Evolutionary conservation across 2,329 filamentous ascomycete species (phyloP).

Genomic region (Cercospora zeae-maydis): DNA sequence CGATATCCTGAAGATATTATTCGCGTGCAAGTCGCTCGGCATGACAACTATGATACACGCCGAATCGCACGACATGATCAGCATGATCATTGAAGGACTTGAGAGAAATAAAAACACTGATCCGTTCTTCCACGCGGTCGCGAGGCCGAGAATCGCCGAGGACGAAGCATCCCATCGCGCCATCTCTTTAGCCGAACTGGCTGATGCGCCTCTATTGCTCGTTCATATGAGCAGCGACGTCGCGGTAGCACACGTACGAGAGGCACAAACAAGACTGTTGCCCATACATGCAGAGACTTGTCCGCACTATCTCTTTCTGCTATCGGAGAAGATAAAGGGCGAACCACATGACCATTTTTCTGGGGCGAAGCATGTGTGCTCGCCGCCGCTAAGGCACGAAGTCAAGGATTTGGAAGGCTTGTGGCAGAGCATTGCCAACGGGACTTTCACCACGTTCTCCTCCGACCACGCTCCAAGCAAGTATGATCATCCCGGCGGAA

Average conservation of each 20-base stretch:
- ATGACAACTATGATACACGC: conserved; percentile 52
- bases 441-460: conserved; percentile 36
- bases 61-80: conserved; percentile 48
- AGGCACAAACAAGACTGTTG: conserved; percentile 36
- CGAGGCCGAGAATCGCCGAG: conserved; percentile 47
- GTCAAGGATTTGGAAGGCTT: conserved; percentile 35
- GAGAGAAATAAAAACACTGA: conserved; percentile 41
- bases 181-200: conserved; percentile 50
- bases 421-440: conserved; percentile 37
- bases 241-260: conserved; percentile 35
- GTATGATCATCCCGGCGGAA: conserved; percentile 39
- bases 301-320: conserved; percentile 38
- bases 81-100: conserved; percentile 43
- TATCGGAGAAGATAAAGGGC: conserved; percentile 34
- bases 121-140: conserved; percentile 48
- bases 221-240: conserved; percentile 50
- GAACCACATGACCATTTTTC: conserved; percentile 36
- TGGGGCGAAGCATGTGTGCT: conserved; percentile 39
- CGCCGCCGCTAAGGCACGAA: conserved; percentile 35
- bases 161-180: conserved; percentile 51
- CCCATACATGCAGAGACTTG: conserved; percentile 40
- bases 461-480: conserved; percentile 41
- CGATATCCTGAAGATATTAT: conserved; percentile 51
- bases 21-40: conserved; percentile 44
- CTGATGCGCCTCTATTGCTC: conserved; percentile 51